Conservation (phyloP, 805 yeast species). For the Komagataella pseudopastoris region DNA sequence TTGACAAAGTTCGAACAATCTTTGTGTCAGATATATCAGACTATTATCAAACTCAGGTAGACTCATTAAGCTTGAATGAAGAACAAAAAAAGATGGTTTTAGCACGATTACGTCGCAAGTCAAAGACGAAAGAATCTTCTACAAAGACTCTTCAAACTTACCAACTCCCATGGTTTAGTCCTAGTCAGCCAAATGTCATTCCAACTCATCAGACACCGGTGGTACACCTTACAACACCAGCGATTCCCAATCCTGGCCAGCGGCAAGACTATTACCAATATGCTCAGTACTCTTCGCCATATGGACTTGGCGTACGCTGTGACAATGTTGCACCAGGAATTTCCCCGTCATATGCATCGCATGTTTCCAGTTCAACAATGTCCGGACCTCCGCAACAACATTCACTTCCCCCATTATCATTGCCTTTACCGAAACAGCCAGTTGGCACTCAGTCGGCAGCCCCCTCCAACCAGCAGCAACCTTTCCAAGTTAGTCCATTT, state of each 20-base stretch:
- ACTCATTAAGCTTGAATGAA: neutral
- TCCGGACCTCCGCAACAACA: neutral
- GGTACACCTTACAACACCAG: neutral
- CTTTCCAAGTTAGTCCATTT: neutral
- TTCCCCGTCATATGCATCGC: neutral
- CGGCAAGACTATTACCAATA: conserved; percentile 20
- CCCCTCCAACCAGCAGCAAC: neutral
- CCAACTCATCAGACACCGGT: neutral
- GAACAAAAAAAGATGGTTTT: neutral
- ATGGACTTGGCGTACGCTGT: conserved; percentile 1
- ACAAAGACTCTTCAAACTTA: neutral
- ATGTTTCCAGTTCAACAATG: neutral
- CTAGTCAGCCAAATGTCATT: neutral
- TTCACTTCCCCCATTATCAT: neutral
- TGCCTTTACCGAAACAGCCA: neutral
- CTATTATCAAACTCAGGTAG: neutral
- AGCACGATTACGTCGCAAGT: neutral
- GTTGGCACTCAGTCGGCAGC: neutral
- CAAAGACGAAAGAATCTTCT: neutral
- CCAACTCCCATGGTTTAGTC: neutral
- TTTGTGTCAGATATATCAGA: conserved; percentile 30
- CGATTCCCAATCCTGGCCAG: neutral
- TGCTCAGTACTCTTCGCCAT: conserved; percentile 30
- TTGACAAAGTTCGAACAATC: conserved; percentile 50
- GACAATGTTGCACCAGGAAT: neutral